phyloP scores from a whole-genome alignment of 192 early-diverging fungal species.

The Entomortierella parvispora region DNA sequence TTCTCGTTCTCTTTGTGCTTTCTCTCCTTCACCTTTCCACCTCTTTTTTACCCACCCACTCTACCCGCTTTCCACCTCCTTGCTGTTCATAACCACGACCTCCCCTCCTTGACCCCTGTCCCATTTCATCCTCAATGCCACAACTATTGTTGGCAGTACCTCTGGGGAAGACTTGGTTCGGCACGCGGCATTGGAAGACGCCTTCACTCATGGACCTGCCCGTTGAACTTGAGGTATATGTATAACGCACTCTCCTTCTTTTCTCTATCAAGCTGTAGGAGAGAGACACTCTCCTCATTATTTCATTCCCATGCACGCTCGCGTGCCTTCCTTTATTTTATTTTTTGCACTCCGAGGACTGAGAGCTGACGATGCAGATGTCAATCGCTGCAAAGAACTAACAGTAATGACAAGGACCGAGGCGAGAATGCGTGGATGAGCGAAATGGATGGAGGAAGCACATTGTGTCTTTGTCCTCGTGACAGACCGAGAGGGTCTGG shows the following conservation, averaged over 20 bases:
- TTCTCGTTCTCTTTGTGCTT: too few species aligned
- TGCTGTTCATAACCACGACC: too few species aligned
- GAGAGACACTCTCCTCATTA: neutral
- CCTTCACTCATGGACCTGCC: slow-evolving; percentile 45
- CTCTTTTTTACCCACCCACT: too few species aligned
- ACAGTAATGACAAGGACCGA: neutral
- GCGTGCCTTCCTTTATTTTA: too few species aligned
- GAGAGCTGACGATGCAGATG: neutral
- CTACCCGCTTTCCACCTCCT: too few species aligned
- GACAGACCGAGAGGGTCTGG: too few species aligned
- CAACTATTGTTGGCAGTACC: slow-evolving; percentile 33
- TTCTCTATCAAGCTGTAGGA: neutral
- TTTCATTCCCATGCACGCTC: neutral
- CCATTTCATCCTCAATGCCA: too few species aligned
- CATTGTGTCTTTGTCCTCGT: too few species aligned
- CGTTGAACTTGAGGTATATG: slow-evolving; percentile 45
- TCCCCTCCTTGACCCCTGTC: too few species aligned
- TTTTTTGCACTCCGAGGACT: neutral
- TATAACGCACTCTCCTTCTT: neutral
- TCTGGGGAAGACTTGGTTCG: slow-evolving; percentile 32
- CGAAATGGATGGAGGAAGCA: too few species aligned
- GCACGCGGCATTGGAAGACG: slow-evolving; percentile 30
- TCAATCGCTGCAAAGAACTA: neutral
- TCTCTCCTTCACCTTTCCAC: too few species aligned
- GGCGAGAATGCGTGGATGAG: too few species aligned